Conservation (phyloP, 768 basidiomycete species). For the Auriscalpium orientale region DNA sequence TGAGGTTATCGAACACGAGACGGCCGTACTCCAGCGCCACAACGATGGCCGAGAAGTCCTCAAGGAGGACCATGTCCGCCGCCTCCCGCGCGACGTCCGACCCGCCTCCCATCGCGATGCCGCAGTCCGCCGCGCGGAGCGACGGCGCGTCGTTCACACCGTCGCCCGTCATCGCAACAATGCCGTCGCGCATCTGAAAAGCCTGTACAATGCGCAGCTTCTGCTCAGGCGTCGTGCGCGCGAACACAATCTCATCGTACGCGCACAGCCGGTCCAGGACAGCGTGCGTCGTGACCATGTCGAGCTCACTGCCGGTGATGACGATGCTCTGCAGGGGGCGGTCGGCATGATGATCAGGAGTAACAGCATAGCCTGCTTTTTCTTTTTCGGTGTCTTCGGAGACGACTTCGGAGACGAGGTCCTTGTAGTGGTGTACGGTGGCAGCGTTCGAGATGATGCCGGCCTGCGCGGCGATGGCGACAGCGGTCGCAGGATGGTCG, state of each 20-base stretch:
- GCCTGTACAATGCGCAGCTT: conserved; percentile 58
- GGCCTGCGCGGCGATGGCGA: conserved; percentile 57
- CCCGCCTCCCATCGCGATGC: conserved; percentile 51
- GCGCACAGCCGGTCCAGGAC: conserved; percentile 22
- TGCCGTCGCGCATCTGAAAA: conserved; percentile 42
- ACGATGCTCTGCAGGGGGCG: conserved; percentile 29
- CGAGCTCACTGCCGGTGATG: conserved; percentile 31
- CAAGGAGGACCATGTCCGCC: conserved; percentile 55
- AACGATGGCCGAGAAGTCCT: conserved; percentile 60
- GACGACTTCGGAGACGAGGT: conserved; percentile 34
- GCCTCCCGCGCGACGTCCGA: conserved; percentile 49
- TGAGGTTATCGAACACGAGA: conserved; percentile 56
- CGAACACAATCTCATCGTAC: conserved; percentile 50
- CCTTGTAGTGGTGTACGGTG: conserved; percentile 28
- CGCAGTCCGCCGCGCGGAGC: conserved; percentile 53
- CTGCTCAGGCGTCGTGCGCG: conserved; percentile 56
- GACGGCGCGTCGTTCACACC: conserved; percentile 57
- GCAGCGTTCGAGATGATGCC: conserved; percentile 40
- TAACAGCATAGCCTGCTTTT: too few relatives aligned
- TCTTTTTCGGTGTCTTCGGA: conserved; percentile 24
- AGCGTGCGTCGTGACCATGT: conserved; percentile 3
- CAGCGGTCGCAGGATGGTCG: conserved; percentile 52
- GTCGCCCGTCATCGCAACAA: conserved; percentile 50
- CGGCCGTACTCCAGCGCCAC: conserved; percentile 60
- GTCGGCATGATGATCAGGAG: too few relatives aligned